Evolutionary conservation across 192 early-diverging fungal species (phyloP).

Genomic region (Powellomyces hirtus): DNA sequence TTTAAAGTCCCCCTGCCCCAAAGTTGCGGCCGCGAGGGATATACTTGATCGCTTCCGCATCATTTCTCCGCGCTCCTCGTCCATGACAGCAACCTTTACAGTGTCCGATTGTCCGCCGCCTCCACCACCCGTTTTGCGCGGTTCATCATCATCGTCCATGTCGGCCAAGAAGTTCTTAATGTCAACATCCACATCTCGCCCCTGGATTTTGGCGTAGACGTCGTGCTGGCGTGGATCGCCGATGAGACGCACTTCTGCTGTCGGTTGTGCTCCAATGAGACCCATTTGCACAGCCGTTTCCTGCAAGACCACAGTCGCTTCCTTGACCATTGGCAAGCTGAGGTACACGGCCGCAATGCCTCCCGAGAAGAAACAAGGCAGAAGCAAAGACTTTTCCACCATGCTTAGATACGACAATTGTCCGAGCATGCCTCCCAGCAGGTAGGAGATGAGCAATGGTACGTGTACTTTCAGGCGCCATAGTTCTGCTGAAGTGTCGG

Average conservation of each 20-base stretch:
- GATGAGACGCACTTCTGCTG: slow-evolving; percentile 31
- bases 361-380: slow-evolving; percentile 50
- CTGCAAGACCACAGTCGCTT: slow-evolving; percentile 36
- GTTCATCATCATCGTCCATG: slow-evolving; percentile 27
- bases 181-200: slow-evolving; percentile 28
- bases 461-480: slow-evolving; percentile 57
- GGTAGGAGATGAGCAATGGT: slow-evolving; percentile 47
- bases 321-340: slow-evolving; percentile 43
- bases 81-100: slow-evolving; percentile 3
- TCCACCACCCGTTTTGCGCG: neutral
- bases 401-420: slow-evolving; percentile 31
- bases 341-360: slow-evolving; percentile 43
- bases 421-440: slow-evolving; percentile 43
- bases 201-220: slow-evolving; percentile 18
- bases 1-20: slow-evolving; percentile 20
- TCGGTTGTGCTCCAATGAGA: slow-evolving; percentile 17
- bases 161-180: slow-evolving; percentile 38
- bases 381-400: slow-evolving; percentile 36
- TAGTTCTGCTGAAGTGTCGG: slow-evolving; percentile 45
- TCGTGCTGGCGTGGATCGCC: slow-evolving; percentile 36
- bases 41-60: slow-evolving; percentile 5
- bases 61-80: slow-evolving; percentile 4
- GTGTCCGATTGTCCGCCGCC: neutral
- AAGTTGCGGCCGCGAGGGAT: neutral
- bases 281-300: slow-evolving; percentile 21